These are phyloP conservation scores for Oryza longistaminata DNA, from an alignment of 176 grass and related monocot species.

Conservation along the genomic window DNA sequence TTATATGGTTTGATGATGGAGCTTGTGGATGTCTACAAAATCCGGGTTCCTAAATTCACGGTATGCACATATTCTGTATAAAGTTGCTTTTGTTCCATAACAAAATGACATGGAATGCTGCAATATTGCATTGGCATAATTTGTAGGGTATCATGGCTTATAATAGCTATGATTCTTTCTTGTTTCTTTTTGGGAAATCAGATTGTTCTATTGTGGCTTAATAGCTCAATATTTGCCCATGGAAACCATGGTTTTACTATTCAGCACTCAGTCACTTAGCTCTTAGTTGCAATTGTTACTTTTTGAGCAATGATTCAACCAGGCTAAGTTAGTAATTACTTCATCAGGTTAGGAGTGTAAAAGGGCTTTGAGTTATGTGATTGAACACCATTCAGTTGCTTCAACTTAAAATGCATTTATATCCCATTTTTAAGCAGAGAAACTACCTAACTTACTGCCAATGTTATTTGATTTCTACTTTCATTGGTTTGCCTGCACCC, in stretches of 20 bases:
- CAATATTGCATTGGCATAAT: slow-evolving; percentile 4
- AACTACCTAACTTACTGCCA: not conserved
- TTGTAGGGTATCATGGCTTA: not conserved
- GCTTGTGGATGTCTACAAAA: slow-evolving; percentile 97
- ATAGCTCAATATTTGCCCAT: not conserved
- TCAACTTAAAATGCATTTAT: slow-evolving; percentile 14
- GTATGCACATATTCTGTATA: slow-evolving; percentile 44
- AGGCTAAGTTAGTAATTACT: not conserved
- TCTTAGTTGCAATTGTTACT: not conserved
- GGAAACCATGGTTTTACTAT: not conserved
- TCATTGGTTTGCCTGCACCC: not conserved
- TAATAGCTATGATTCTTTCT: not conserved
- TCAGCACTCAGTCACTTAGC: not conserved
- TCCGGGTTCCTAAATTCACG: slow-evolving; percentile 93
- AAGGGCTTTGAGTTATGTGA: not conserved
- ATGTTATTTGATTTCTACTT: not conserved
- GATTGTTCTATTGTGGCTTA: not conserved
- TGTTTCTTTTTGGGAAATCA: not conserved
- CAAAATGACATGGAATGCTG: slow-evolving; percentile 21
- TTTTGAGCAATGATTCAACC: slow-evolving; percentile 6
- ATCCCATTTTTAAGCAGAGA: not conserved
- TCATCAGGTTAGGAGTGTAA: not conserved
- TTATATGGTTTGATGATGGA: slow-evolving; percentile 97
- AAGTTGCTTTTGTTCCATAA: not conserved
- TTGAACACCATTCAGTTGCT: not conserved